Evolutionary conservation across 2,329 filamentous ascomycete genomes (phyloP).

Genomic region (Cladosporium sp.): DNA sequence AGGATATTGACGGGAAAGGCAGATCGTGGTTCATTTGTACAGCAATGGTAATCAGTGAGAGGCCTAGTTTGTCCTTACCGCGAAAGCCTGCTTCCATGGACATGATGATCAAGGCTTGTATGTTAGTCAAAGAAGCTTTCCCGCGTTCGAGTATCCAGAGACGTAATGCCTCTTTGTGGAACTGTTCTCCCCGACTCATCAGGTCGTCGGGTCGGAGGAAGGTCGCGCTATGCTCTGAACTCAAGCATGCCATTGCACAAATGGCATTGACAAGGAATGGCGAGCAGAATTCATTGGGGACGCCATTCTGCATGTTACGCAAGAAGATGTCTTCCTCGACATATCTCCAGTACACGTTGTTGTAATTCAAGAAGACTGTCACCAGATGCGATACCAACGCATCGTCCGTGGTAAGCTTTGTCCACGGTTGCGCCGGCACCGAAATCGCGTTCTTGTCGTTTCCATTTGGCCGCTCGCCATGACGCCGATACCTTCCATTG

Average conservation of each 20-base stretch:
- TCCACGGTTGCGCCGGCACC: not conserved
- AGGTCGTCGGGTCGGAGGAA: not conserved
- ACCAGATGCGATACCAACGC: slow-evolving; percentile 39
- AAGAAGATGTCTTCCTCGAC: slow-evolving; percentile 41
- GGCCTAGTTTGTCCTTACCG: slow-evolving; percentile 8
- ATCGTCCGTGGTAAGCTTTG: slow-evolving; percentile 22
- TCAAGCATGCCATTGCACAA: not conserved
- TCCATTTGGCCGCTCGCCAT: not conserved
- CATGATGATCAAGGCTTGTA: slow-evolving; percentile 8
- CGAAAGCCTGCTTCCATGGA: slow-evolving; percentile 3
- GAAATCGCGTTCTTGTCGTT: not conserved
- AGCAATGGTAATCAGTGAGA: not conserved
- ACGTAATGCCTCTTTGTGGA: slow-evolving; percentile 12
- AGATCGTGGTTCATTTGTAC: not conserved
- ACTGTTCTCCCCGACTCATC: slow-evolving; percentile 5
- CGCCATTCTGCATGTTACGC: slow-evolving; percentile 34
- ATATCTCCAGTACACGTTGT: slow-evolving; percentile 36
- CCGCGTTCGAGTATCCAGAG: slow-evolving; percentile 11
- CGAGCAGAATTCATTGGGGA: not conserved
- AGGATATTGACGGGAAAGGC: not conserved
- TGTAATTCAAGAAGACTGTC: slow-evolving; percentile 27
- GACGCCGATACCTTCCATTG: no score
- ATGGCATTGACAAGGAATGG: not conserved
- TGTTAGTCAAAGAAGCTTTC: not conserved
- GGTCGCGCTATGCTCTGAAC: not conserved